Conservation (phyloP, 495 filamentous ascomycete genomes). For the Friedmanniomyces endolithicus region DNA sequence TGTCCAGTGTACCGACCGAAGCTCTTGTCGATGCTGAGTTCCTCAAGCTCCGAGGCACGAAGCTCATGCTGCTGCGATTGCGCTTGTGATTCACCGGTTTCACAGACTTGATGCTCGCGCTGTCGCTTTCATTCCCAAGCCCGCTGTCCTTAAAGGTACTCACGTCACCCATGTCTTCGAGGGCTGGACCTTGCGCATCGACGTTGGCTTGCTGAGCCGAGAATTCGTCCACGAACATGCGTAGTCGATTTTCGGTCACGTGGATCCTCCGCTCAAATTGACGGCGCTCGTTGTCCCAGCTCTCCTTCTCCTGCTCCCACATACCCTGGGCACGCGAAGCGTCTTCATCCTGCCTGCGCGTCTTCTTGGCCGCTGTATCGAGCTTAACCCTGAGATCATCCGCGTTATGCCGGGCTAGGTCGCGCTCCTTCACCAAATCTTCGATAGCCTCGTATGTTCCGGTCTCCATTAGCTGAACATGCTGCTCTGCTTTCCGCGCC, state of each 20-base stretch:
- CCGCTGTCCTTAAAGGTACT: constrained; percentile 37
- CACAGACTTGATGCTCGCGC: constrained; percentile 56
- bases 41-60: constrained; percentile 43
- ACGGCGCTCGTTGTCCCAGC: constrained; percentile 69
- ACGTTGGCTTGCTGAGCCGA: constrained; percentile 57
- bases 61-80: constrained; percentile 44
- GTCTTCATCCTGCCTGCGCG: constrained; percentile 74
- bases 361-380: constrained; percentile 63
- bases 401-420: constrained; percentile 64
- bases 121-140: constrained; percentile 51
- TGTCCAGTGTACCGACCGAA: constrained; percentile 29
- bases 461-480: constrained; percentile 73
- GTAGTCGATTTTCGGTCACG: constrained; percentile 74
- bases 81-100: constrained; percentile 54
- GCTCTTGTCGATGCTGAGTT: constrained; percentile 13
- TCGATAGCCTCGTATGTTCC: constrained; percentile 73
- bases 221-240: constrained; percentile 71
- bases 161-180: constrained; percentile 39
- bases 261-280: constrained; percentile 72
- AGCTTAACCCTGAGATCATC: constrained; percentile 66
- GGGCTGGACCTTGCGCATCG: constrained; percentile 25
- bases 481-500: constrained; percentile 65
- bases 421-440: constrained; percentile 72
- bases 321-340: constrained; percentile 58
- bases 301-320: constrained; percentile 70